phyloP scores from a whole-genome alignment of 2,329 filamentous ascomycete species.

The Hypoxylon sp. region DNA sequence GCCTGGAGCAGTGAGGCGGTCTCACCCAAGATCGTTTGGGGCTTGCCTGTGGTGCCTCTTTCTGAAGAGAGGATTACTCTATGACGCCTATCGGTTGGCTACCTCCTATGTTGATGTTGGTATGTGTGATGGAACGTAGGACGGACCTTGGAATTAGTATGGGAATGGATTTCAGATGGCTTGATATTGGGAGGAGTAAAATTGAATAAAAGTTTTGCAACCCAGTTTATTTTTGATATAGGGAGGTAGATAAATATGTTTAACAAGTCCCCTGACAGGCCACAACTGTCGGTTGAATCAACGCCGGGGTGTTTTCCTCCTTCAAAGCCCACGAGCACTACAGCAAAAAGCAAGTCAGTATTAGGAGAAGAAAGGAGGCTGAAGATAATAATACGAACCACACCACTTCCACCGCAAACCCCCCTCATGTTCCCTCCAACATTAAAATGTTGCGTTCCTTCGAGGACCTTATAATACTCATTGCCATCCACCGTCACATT shows the following conservation, averaged over 20 bases:
- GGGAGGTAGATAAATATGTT: neutral
- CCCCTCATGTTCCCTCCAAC: slow-evolving; percentile 42
- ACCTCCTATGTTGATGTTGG: neutral
- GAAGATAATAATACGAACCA: slow-evolving; percentile 25
- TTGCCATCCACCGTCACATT: slow-evolving; percentile 38
- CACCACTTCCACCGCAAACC: slow-evolving; percentile 46
- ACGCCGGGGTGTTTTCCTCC: slow-evolving; percentile 19
- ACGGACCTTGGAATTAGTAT: neutral
- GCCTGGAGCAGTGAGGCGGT: slow-evolving; percentile 31
- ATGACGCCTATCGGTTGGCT: neutral
- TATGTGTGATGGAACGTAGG: slow-evolving; percentile 1
- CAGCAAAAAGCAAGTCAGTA: slow-evolving; percentile 11
- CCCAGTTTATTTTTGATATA: neutral
- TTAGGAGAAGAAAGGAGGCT: neutral
- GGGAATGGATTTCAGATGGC: neutral
- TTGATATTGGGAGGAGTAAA: neutral
- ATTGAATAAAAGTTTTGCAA: neutral
- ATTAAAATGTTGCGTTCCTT: slow-evolving; percentile 47
- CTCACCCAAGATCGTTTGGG: slow-evolving; percentile 41
- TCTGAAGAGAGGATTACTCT: slow-evolving; percentile 43
- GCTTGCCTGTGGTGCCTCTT: slow-evolving; percentile 40
- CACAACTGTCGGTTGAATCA: slow-evolving; percentile 28
- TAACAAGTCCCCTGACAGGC: slow-evolving; percentile 26
- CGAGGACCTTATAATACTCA: slow-evolving; percentile 38
- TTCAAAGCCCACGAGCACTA: slow-evolving; percentile 37